A percentile compares a stretch with the other conserved stretches of the same genome.
Evolutionary conservation across 257 asterid species (phyloP).

Genomic region (Nicotiana obtusifolia): DNA sequence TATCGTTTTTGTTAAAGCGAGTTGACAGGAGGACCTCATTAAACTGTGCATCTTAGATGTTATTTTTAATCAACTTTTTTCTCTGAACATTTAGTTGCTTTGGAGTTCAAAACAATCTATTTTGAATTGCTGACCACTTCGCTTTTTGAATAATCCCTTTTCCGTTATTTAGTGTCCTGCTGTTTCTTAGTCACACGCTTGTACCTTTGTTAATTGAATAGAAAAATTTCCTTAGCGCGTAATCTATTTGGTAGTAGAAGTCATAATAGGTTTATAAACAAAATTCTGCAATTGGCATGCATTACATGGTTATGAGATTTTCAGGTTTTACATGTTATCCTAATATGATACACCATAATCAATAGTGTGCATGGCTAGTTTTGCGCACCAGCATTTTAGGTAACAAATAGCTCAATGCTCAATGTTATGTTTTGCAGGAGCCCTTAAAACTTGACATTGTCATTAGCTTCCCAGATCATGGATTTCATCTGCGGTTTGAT

Average conservation of each 20-base stretch:
- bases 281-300: not conserved
- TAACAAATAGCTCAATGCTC: not conserved
- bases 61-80: not conserved
- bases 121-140: not conserved
- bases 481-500: slow-evolving; percentile 82
- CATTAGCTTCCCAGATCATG: slow-evolving; percentile 88
- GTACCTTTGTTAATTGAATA: not conserved
- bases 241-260: not conserved
- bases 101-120: not conserved
- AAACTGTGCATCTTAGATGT: not conserved
- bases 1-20: too few species aligned
- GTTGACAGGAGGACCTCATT: not conserved
- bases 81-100: not conserved
- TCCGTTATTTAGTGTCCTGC: not conserved
- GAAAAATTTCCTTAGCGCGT: not conserved
- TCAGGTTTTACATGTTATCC: not conserved
- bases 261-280: not conserved
- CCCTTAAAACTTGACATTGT: slow-evolving; percentile 76
- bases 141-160: not conserved
- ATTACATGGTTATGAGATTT: not conserved
- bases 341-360: not conserved
- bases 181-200: not conserved
- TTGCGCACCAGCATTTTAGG: not conserved
- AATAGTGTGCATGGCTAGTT: not conserved
- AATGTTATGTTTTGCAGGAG: slow-evolving; percentile 40